phyloP scores from a whole-genome alignment of 2,329 filamentous ascomycete genomes.

The Didymellaceae sp. region DNA sequence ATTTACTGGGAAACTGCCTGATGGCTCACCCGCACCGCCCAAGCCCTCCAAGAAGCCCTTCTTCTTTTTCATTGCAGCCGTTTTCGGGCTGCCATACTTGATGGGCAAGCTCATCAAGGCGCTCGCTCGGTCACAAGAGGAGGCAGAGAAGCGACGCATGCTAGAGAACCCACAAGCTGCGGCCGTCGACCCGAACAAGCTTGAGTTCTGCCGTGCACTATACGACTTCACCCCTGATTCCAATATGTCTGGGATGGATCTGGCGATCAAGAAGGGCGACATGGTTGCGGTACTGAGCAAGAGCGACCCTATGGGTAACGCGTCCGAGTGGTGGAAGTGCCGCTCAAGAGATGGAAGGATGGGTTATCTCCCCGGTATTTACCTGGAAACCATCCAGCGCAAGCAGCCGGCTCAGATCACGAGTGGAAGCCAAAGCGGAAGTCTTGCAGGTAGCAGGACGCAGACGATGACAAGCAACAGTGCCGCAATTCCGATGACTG shows the following conservation, averaged over 20 bases:
- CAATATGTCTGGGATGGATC: slow-evolving; percentile 75
- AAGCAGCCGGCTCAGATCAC: slow-evolving; percentile 56
- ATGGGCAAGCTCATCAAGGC: slow-evolving; percentile 95
- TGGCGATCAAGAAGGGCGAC: slow-evolving; percentile 92
- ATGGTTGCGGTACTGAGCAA: slow-evolving; percentile 93
- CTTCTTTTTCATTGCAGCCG: slow-evolving; percentile 91
- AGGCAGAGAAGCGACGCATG: slow-evolving; percentile 72
- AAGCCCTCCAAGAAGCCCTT: slow-evolving; percentile 93
- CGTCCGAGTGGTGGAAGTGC: slow-evolving; percentile 97
- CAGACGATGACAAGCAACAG: slow-evolving; percentile 62
- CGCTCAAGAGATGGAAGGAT: slow-evolving; percentile 86
- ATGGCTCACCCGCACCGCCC: slow-evolving; percentile 69
- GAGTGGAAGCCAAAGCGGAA: slow-evolving; percentile 50
- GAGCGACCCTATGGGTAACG: slow-evolving; percentile 87
- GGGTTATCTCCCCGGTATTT: slow-evolving; percentile 90
- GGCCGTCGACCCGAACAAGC: slow-evolving; percentile 81
- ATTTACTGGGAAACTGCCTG: slow-evolving; percentile 76
- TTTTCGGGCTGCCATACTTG: slow-evolving; percentile 93
- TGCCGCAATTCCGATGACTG: slow-evolving; percentile 52
- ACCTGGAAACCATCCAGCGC: slow-evolving; percentile 77
- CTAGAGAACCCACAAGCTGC: slow-evolving; percentile 57
- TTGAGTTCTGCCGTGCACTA: slow-evolving; percentile 93
- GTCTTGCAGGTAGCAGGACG: slow-evolving; percentile 56
- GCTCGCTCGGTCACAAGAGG: slow-evolving; percentile 82
- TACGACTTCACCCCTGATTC: slow-evolving; percentile 92